Evolutionary conservation across 805 yeast genomes (phyloP).

Genomic region (Maudiozyma barnettii): DNA sequence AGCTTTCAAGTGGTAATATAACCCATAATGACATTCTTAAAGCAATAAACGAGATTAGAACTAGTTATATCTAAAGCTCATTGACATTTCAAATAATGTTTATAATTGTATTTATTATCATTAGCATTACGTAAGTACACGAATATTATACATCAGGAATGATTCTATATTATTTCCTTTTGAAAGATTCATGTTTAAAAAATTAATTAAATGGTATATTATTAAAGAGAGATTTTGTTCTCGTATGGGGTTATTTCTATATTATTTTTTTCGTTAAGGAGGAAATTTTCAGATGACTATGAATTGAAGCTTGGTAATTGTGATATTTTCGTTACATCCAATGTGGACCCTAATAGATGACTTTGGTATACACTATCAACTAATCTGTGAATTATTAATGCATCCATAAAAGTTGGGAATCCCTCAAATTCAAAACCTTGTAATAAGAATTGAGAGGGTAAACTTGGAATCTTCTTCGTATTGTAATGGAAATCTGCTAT

Average conservation of each 20-base stretch:
- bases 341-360: conserved; percentile 14
- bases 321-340: conserved; percentile 12
- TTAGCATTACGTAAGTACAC: neutral
- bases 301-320: conserved; percentile 4
- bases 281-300: neutral
- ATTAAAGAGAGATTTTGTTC: no score
- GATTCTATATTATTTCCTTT: no score
- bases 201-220: no score
- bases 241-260: neutral
- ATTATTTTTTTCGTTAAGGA: neutral
- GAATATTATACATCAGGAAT: neutral
- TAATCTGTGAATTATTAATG: conserved; percentile 17
- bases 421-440: conserved; percentile 26
- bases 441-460: conserved; percentile 17
- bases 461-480: conserved; percentile 15
- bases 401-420: conserved; percentile 25
- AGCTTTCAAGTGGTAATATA: conserved; percentile 24
- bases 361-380: conserved; percentile 23
- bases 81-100: neutral
- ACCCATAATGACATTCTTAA: conserved; percentile 24
- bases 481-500: conserved; percentile 26
- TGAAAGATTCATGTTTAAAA: no score
- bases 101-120: neutral
- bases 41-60: conserved; percentile 22
- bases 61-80: conserved; percentile 16